Evolutionary conservation across 352 stramenopile species (phyloP).

Genomic region (Globisporangium spiculum): DNA sequence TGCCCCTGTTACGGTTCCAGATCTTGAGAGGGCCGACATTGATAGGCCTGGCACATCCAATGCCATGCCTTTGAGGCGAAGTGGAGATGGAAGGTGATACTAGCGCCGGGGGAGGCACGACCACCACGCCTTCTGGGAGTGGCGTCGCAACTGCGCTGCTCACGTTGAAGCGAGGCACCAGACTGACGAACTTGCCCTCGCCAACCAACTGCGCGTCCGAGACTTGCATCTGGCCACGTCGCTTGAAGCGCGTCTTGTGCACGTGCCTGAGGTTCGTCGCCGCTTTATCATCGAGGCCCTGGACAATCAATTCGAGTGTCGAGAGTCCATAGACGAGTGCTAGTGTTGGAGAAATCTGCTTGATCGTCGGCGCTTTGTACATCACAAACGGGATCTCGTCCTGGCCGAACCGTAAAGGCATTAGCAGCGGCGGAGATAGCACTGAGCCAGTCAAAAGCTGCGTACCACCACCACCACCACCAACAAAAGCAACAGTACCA

Average conservation of each 20-base stretch:
- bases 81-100: background rate
- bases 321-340: slow-evolving; percentile 48
- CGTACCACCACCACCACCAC: background rate
- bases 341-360: slow-evolving; percentile 37
- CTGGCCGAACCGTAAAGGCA: slow-evolving; percentile 38
- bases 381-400: slow-evolving; percentile 72
- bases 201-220: slow-evolving; percentile 39
- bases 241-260: slow-evolving; percentile 61
- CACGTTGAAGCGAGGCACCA: slow-evolving; percentile 68
- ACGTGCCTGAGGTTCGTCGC: slow-evolving; percentile 32
- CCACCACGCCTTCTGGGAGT: slow-evolving; percentile 19
- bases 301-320: slow-evolving; percentile 47
- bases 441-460: background rate
- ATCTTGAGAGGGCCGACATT: slow-evolving; percentile 28
- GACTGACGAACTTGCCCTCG: slow-evolving; percentile 45
- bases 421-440: background rate
- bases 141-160: slow-evolving; percentile 39
- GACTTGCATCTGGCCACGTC: slow-evolving; percentile 72
- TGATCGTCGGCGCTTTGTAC: slow-evolving; percentile 62
- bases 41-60: slow-evolving; percentile 1
- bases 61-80: slow-evolving; percentile 14
- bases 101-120: background rate
- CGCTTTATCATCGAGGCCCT: slow-evolving; percentile 62
- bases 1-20: slow-evolving; percentile 45
- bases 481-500: background rate